These are phyloP conservation scores for Juglanconis juglandina DNA, from an alignment of 2,329 filamentous ascomycete genomes.

Conservation along the genomic window DNA sequence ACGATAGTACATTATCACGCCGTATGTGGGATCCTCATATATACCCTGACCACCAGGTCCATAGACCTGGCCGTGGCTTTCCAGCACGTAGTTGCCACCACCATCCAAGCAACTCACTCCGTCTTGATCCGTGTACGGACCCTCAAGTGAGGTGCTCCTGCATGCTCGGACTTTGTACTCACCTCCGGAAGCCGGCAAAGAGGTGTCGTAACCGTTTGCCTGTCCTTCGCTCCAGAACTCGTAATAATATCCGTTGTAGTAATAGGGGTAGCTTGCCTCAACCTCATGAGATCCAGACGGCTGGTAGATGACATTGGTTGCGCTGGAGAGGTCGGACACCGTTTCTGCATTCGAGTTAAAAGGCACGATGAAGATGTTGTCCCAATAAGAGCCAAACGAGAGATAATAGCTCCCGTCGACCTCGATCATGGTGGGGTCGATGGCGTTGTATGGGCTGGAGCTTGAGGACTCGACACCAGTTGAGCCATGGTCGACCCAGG, in stretches of 20 bases:
- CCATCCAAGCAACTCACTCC: slow-evolving; percentile 52
- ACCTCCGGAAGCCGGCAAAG: slow-evolving; percentile 48
- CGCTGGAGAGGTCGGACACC: slow-evolving; percentile 19
- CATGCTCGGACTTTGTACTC: slow-evolving; percentile 67
- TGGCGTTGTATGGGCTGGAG: slow-evolving; percentile 45
- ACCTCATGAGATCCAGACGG: slow-evolving; percentile 46
- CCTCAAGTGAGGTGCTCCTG: slow-evolving; percentile 47
- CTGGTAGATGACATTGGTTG: slow-evolving; percentile 51
- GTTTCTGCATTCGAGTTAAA: slow-evolving; percentile 38
- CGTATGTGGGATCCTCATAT: slow-evolving; percentile 46
- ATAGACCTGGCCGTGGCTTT: slow-evolving; percentile 55
- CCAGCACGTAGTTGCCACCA: slow-evolving; percentile 57
- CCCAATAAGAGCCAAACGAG: slow-evolving; percentile 69
- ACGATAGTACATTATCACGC: slow-evolving; percentile 60
- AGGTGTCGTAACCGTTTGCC: slow-evolving; percentile 57
- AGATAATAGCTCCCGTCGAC: slow-evolving; percentile 44
- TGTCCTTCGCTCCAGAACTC: slow-evolving; percentile 60
- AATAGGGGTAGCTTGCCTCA: slow-evolving; percentile 56
- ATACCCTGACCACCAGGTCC: slow-evolving; percentile 62
- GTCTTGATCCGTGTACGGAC: slow-evolving; percentile 53
- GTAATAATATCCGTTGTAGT: slow-evolving; percentile 57
- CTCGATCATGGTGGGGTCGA: slow-evolving; percentile 52
- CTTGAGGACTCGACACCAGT: slow-evolving; percentile 42
- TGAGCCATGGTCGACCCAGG: slow-evolving; percentile 50
- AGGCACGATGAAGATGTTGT: slow-evolving; percentile 57